These are phyloP conservation scores for Leccinum pellstonianum DNA, from an alignment of 768 basidiomycete species.

Conservation along the genomic window DNA sequence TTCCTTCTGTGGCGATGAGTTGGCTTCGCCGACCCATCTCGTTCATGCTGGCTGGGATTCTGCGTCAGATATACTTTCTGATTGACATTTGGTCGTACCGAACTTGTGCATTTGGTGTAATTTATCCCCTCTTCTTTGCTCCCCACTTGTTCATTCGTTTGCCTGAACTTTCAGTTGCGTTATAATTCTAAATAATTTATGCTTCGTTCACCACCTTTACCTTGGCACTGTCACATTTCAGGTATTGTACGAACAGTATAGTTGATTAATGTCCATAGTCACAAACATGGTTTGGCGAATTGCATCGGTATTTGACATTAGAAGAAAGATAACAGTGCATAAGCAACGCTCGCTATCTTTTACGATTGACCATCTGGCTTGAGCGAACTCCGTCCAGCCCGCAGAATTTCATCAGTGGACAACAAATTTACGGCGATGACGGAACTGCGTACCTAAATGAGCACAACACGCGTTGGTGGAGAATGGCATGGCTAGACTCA, in stretches of 20 bases:
- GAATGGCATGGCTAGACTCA: slow-evolving; percentile 37
- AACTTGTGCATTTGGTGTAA: slow-evolving; percentile 19
- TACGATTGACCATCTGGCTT: slow-evolving; percentile 71
- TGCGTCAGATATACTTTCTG: slow-evolving; percentile 41
- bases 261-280: slow-evolving; percentile 32
- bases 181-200: slow-evolving; percentile 32
- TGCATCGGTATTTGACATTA: slow-evolving; percentile 16
- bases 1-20: slow-evolving; percentile 38
- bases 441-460: slow-evolving; percentile 51
- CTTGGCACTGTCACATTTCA: slow-evolving; percentile 12
- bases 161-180: slow-evolving; percentile 16
- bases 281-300: slow-evolving; percentile 14
- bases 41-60: slow-evolving; percentile 60
- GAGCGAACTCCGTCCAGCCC: slow-evolving; percentile 83
- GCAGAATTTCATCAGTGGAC: slow-evolving; percentile 93
- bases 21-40: slow-evolving; percentile 48
- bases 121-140: slow-evolving; percentile 19
- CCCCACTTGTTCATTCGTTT: slow-evolving; percentile 20
- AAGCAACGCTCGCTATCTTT: slow-evolving; percentile 30
- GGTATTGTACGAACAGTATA: slow-evolving; percentile 31
- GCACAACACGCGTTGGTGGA: slow-evolving; percentile 20
- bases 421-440: slow-evolving; percentile 94
- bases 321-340: slow-evolving; percentile 22
- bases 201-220: slow-evolving; percentile 13
- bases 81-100: slow-evolving; percentile 23